A percentile compares a stretch with the other conserved stretches of the same genome.
Conservation (phyloP, 2,329 filamentous ascomycete species). For the Aspergillus sp. region DNA sequence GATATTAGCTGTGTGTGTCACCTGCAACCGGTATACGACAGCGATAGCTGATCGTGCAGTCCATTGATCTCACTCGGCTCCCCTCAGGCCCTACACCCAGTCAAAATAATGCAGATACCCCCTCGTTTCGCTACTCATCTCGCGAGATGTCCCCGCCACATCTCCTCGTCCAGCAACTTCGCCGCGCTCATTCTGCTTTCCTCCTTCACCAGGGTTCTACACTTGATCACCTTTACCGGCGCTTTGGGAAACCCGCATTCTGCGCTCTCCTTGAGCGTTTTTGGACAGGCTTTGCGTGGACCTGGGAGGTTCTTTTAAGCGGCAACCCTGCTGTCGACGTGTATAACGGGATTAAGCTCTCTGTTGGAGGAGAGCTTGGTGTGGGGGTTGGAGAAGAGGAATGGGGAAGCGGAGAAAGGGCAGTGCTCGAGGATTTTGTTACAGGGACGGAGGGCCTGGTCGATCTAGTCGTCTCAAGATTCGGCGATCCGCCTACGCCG, state of each 20-base stretch:
- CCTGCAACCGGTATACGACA: not conserved
- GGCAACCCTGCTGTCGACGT: slow-evolving; percentile 76
- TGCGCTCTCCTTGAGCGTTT: slow-evolving; percentile 64
- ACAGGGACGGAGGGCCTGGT: slow-evolving; percentile 71
- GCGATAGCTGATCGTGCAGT: slow-evolving; percentile 39
- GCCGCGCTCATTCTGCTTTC: slow-evolving; percentile 75
- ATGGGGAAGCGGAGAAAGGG: slow-evolving; percentile 83
- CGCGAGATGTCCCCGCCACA: slow-evolving; percentile 78
- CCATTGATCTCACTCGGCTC: slow-evolving; percentile 70
- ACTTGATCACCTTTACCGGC: slow-evolving; percentile 59
- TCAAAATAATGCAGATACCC: slow-evolving; percentile 26
- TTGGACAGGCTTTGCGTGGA: slow-evolving; percentile 60
- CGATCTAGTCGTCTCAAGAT: slow-evolving; percentile 79
- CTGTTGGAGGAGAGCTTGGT: slow-evolving; percentile 81
- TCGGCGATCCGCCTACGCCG: slow-evolving; percentile 50
- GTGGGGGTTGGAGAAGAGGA: slow-evolving; percentile 94
- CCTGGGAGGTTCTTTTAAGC: slow-evolving; percentile 82
- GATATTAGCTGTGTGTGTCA: slow-evolving; percentile 68
- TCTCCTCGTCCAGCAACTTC: slow-evolving; percentile 68
- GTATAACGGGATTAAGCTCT: slow-evolving; percentile 76
- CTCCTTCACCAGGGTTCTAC: slow-evolving; percentile 76
- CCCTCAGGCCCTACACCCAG: slow-evolving; percentile 44
- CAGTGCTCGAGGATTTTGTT: slow-evolving; percentile 83
- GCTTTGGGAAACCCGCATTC: slow-evolving; percentile 58
- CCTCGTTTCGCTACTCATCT: slow-evolving; percentile 68